Evolutionary conservation across 2,329 filamentous ascomycete species (phyloP).

Genomic region (Ampelomyces quisqualis): DNA sequence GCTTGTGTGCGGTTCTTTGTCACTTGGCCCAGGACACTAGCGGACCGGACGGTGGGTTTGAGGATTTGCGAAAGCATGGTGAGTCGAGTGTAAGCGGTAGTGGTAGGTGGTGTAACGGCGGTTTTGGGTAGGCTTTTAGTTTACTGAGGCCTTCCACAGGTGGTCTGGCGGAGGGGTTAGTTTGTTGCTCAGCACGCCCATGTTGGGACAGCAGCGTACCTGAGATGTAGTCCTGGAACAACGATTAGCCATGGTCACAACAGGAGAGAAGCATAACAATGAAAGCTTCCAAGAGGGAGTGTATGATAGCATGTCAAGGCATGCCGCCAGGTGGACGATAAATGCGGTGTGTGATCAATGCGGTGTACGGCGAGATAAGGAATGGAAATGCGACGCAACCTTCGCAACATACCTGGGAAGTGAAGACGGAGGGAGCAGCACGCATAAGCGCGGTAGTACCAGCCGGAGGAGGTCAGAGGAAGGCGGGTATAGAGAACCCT

Average conservation of each 20-base stretch:
- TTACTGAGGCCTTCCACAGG: slow-evolving; percentile 67
- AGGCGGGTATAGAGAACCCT: slow-evolving; percentile 28
- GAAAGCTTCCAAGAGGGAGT: too few species aligned
- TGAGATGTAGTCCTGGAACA: slow-evolving; percentile 63
- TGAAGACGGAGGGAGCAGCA: slow-evolving; percentile 54
- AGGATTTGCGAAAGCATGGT: slow-evolving; percentile 59
- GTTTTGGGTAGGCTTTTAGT: slow-evolving; percentile 49
- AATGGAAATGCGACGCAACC: slow-evolving; percentile 12
- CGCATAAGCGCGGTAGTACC: slow-evolving; percentile 48
- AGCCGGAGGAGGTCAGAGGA: slow-evolving; percentile 28
- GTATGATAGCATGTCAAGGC: too few species aligned
- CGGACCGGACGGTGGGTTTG: slow-evolving; percentile 52
- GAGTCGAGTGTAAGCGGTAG: slow-evolving; percentile 26
- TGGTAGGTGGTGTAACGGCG: slow-evolving; percentile 9
- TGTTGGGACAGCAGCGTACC: slow-evolving; percentile 45
- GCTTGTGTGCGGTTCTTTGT: slow-evolving; percentile 47
- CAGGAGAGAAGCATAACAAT: slow-evolving; percentile 5
- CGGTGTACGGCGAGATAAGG: slow-evolving; percentile 42
- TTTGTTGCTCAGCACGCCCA: slow-evolving; percentile 19
- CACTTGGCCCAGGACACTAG: slow-evolving; percentile 49
- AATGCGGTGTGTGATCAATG: slow-evolving; percentile 30
- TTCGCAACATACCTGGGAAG: slow-evolving; percentile 53
- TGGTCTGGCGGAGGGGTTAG: slow-evolving; percentile 53
- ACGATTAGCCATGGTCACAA: slow-evolving; percentile 39
- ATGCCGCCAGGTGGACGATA: slow-evolving; percentile 20